Base-by-base conservation (phyloP, 441 rosid genomes). In the Euphorbia schlechtendalii region DNA sequence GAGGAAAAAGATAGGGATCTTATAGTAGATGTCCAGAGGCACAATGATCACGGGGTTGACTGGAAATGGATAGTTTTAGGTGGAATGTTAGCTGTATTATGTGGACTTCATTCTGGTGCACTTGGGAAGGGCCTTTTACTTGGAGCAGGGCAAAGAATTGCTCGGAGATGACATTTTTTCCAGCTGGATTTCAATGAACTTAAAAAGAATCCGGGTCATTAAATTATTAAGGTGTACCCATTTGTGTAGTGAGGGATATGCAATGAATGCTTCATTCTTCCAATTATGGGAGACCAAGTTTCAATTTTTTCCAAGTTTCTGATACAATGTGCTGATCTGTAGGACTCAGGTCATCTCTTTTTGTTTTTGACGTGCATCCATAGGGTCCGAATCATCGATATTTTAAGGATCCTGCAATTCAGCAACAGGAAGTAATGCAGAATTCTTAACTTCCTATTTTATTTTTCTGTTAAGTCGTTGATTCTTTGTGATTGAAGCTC, bases 1-100 rank as follows among this genome's bases (percentile, higher is more conserved):
- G 67, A 22, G 55, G 91, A 78, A 70, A 88, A 80, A 59, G 91
- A 72, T 68, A 80, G 63, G 40, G 76, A 67, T 25, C 63, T 20
- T 62, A 72, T 49, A 4, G 11, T 61, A 32, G 78, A 63, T 28
- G 67, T 61, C 34, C 65, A 64, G 70, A 75, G 80, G 58, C 72
- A 76, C 60, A 75, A 71, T 4, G 86, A 86, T 67, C 69, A 75
- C 30, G 83, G 87, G 59, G 65, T 86, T 59, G 94, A 92, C 70
- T 92, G 98, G 98, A 92, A 86, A 76, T 90, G 97, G 97, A 59
- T 88, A 0, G 87, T 71, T n/a, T 40, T 88, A 53, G 98, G 94
- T 38, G 97, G 98, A 66, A 76, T 87, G 0, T 83, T 86, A n/a
- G 97, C 95, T 40, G 67, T 90, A 61, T 91, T 75, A 63, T 81